A percentile compares a stretch with the other conserved stretches of the same genome.
These are phyloP conservation scores for Aspergillus pseudoviridinutans DNA, from an alignment of 2,329 filamentous ascomycete genomes.

Conservation along the genomic window DNA sequence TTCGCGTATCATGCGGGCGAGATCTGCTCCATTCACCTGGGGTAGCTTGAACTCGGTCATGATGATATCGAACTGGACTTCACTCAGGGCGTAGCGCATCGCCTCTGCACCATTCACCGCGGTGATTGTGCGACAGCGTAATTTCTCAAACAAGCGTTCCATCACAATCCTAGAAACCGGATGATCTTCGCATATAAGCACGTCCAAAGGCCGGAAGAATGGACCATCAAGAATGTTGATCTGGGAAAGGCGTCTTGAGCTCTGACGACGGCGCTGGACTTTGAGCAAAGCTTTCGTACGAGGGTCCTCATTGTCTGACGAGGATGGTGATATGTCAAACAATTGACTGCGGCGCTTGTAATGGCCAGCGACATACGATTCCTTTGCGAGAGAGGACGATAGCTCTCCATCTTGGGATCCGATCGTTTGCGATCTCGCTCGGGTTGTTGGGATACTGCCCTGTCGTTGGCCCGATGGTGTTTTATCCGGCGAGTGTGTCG, in stretches of 20 bases:
- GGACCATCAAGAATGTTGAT: slow-evolving; percentile 82
- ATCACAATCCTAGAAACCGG: slow-evolving; percentile 97
- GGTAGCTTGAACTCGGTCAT: slow-evolving; percentile 97
- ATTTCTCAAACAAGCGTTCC: slow-evolving; percentile 93
- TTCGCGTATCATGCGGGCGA: slow-evolving; percentile 95
- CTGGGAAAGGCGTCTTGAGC: slow-evolving; percentile 87
- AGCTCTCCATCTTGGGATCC: slow-evolving; percentile 90
- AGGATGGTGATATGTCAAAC: slow-evolving; percentile 94
- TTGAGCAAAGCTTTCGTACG: slow-evolving; percentile 86
- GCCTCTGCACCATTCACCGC: slow-evolving; percentile 88
- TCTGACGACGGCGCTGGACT: slow-evolving; percentile 90
- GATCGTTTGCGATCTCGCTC: slow-evolving; percentile 84
- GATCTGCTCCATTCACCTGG: slow-evolving; percentile 90
- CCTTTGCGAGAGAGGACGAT: slow-evolving; percentile 58
- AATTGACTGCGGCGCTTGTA: slow-evolving; percentile 91
- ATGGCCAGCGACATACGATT: slow-evolving; percentile 62
- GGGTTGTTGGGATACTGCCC: slow-evolving; percentile 60
- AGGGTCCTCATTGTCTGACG: slow-evolving; percentile 93
- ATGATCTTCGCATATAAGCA: slow-evolving; percentile 96
- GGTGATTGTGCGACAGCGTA: slow-evolving; percentile 89
- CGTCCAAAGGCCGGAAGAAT: slow-evolving; percentile 83
- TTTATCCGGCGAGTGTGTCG: slow-evolving; percentile 57
- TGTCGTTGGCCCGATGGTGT: slow-evolving; percentile 58
- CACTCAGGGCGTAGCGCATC: slow-evolving; percentile 87
- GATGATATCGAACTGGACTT: slow-evolving; percentile 98